phyloP scores from a whole-genome alignment of 257 asterid species.

The Lycium ferocissimum region DNA sequence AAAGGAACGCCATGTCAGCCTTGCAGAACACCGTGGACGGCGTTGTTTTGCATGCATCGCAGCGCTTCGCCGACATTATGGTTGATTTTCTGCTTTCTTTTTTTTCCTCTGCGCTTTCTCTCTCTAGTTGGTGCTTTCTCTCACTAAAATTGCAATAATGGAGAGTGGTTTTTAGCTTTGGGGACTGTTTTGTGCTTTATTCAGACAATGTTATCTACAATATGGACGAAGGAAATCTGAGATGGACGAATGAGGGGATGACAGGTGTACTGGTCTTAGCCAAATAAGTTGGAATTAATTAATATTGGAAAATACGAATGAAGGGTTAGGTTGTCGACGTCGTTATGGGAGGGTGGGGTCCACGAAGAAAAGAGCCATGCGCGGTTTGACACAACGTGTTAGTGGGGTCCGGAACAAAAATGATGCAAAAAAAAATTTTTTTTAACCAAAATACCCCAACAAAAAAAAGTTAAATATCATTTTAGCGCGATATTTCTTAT shows the following conservation, averaged over 20 bases:
- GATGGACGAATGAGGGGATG: constrained; percentile 38
- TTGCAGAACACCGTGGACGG: constrained; percentile 71
- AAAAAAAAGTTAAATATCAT: no score
- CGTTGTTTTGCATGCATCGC: constrained; percentile 74
- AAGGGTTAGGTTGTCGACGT: no score
- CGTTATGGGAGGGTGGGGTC: constrained; percentile 31
- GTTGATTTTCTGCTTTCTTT: neutral
- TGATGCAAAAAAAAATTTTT: no score
- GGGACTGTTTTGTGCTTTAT: constrained; percentile 16
- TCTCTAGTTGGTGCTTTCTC: neutral
- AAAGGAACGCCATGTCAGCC: constrained; percentile 80
- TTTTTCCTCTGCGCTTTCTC: neutral
- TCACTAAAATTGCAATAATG: constrained; percentile 30
- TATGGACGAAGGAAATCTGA: constrained; percentile 47
- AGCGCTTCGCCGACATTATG: constrained; percentile 71
- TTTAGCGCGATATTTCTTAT: no score
- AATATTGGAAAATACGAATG: constrained; percentile 29
- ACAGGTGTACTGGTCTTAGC: constrained; percentile 53
- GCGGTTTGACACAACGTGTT: constrained; percentile 3
- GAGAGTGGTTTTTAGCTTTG: neutral
- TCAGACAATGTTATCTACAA: constrained; percentile 26
- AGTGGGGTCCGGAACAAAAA: no score
- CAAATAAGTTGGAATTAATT: constrained; percentile 37
- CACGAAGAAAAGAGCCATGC: constrained; percentile 32
- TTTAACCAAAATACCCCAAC: no score